Base-by-base conservation (phyloP, 2,329 filamentous ascomycete genomes). In the Diaporthe humulicola region DNA sequence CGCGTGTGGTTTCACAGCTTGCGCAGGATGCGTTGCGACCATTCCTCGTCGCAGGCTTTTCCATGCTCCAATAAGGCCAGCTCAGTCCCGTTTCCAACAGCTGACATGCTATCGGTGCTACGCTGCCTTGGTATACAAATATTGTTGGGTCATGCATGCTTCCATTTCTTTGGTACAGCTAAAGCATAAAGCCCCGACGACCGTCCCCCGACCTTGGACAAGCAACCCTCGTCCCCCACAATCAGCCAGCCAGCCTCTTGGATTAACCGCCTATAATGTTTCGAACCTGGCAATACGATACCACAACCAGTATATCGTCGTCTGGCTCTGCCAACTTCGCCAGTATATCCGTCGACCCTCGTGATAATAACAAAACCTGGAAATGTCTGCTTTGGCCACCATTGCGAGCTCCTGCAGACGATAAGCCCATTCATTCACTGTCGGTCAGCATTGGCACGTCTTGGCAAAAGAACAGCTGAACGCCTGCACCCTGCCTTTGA, bases 1-100 rank as follows among this genome's bases (percentile, higher is more conserved):
- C 64, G 19, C 28, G 15, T 54, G 30, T 40, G 64, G 64, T 54
- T 69, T 69, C 64, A 69, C 64, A 69, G 64, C 64, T 25, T 54
- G 45, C 15, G 64, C 64, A 28, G 14, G 48, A 54, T 69, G 64
- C 48, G 64, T 54, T 28, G 30, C 64, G 22, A 40, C 48, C 48
- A 69, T 33, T 54, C 45, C 45, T 38, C 64, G 33, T 40, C 48
- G 33, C 64, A 69, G 64, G 64, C 64, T 40, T 15, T 54, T 28
- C 48, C 64, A 54, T 54, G 48, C 33, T 14, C 48, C 64, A 30
- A 22, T 25, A 9, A 54, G 33, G 64, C 48, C 64, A 69, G 17
- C 64, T 54, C 64, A 69, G 64, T 54, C 64, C 22, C 30, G 4
- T 40, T 28, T n/a, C 19, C 45, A 52, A 36, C 45, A 67, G 45